Base-by-base conservation (phyloP, 2,329 filamentous ascomycete genomes). In the Pseudocercospora eumusae region DNA sequence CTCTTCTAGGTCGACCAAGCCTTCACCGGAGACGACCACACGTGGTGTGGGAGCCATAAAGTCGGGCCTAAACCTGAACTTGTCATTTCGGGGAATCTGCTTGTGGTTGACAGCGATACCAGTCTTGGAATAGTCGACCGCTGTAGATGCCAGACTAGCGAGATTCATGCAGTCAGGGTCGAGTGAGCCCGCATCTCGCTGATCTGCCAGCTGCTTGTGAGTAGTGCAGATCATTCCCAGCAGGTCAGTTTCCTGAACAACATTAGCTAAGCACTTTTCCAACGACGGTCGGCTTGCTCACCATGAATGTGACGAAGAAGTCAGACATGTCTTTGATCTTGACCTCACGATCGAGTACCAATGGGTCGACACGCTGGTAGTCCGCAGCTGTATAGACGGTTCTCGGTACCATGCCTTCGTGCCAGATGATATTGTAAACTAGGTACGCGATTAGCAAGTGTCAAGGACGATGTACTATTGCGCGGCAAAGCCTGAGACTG, bases 301-400 rank as follows among this genome's bases (percentile, higher is more conserved):
- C 60, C 86, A 91, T 90, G 64, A 91, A 92, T 15, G 86, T 80
- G n/a, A 96, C 81, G 65, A 96, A 95, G 75, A 93, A 95, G 10
- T 89, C 80, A 0, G 86, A 86, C 78, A 96, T 95, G 67, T 96
- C 91, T 0, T 83, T 73, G 1, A 75, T 74, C 1, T 75, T 75
- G 0, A 96, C 89, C 0, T 76, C 64, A 0, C 88, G 80, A 7
- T 82, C 80, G n/a, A 96, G 82, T 53, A 87, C 80, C 0, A 80
- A 63, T 0, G 89, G 84, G 0, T 67, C 15, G 0, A 84, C 79
- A 1, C 85, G 81, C 2, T 86, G 83, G 68, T 96, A 96, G 65
- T 92, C 85, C 0, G 91, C 91, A 0, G 92, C 85, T 0, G 2
- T 0, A n/a, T 80, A 85, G 0, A 76, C 78, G 0, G 61, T 69